Base-by-base conservation (phyloP, 768 basidiomycete species). In the Cytidiella melzeri region DNA sequence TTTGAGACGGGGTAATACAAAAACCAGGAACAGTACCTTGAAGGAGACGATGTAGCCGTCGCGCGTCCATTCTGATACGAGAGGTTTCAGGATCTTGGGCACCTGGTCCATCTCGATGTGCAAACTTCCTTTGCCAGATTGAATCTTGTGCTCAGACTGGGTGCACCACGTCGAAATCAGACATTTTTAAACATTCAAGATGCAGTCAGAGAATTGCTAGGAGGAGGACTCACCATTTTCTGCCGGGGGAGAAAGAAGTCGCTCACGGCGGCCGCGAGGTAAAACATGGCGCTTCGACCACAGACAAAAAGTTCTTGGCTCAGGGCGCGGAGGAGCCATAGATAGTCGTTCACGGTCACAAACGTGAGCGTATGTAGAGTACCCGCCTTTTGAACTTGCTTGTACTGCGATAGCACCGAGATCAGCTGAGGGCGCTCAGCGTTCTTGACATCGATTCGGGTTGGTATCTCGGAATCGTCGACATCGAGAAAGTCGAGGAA, bases 31-130 rank as follows among this genome's bases (percentile, higher is more conserved):
- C 39, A 12, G 19, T 48, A 92, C 95, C 80, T 99, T 99, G 79
- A 99, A 99, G 0, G 92, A 95, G 36, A 99, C 91, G 34, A 97
- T 84, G 63, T 83, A 98, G 0, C 92, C 94, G 40, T 88, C 81
- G 5, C 55, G 81, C 1, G 83, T 86, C 95, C 96, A 99, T 64
- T 98, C 92, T 40, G 87, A 83, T 5, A 97, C 93, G 69, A 99
- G 73, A 0, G 92, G 87, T 65, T 90, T 88, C 41, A 99, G 71
- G 28, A 97, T 84, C 68, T 99, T 99, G 6, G 96, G 96, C 0
- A 98, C 94, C 65, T 97, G 93, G 62, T 99, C 96, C 96, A 98
- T 99, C 66, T 98, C 94, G 48, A 98, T 88, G 41, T 81, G 79
- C 21, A 98, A 71, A 56, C 85, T 94, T 1, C 94, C 95, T 62